Conservation (phyloP, 1,139 yeast species). For the Geotrichum aggregatum region DNA sequence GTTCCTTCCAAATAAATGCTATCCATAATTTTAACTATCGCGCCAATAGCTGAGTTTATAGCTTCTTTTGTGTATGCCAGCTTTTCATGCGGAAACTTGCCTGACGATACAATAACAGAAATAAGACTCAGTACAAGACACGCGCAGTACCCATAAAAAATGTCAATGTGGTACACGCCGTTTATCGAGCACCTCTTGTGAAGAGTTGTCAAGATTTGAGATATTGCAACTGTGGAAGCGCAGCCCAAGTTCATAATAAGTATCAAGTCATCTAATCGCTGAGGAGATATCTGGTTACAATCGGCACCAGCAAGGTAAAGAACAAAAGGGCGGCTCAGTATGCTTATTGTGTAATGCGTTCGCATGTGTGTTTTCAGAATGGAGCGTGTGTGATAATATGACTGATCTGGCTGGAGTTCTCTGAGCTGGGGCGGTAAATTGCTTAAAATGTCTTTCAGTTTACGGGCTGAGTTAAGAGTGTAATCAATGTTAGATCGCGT, state of each 20-base stretch:
- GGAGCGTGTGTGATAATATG: slow-evolving; percentile 18
- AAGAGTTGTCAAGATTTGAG: slow-evolving; percentile 19
- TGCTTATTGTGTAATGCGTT: slow-evolving; percentile 20
- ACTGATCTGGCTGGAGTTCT: slow-evolving; percentile 14
- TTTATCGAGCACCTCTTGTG: slow-evolving; percentile 12
- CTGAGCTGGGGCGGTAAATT: slow-evolving; percentile 17
- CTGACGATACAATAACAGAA: slow-evolving; percentile 19
- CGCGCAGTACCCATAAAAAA: slow-evolving; percentile 22
- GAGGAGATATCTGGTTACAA: slow-evolving; percentile 14
- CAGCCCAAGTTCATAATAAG: slow-evolving; percentile 19
- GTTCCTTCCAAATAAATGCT: slow-evolving; percentile 20
- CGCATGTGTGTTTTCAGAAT: slow-evolving; percentile 21
- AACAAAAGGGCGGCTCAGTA: slow-evolving; percentile 20
- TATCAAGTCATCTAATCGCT: slow-evolving; percentile 12
- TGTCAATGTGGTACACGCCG: slow-evolving; percentile 20
- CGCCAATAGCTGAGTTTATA: slow-evolving; percentile 13
- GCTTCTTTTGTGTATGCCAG: slow-evolving; percentile 18
- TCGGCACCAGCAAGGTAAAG: slow-evolving; percentile 20
- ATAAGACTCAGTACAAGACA: slow-evolving; percentile 19
- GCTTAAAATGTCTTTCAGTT: slow-evolving; percentile 17
- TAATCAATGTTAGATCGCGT: slow-evolving; percentile 16
- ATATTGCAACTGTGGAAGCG: slow-evolving; percentile 22
- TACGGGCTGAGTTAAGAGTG: slow-evolving; percentile 16
- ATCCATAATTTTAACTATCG: slow-evolving; percentile 21
- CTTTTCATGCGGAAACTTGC: slow-evolving; percentile 14